Percentiles rank a stretch among this genome's conserved stretches.
Conservation (phyloP, 1,284 basidiomycete species). For the Cryptococcus hybrid region DNA sequence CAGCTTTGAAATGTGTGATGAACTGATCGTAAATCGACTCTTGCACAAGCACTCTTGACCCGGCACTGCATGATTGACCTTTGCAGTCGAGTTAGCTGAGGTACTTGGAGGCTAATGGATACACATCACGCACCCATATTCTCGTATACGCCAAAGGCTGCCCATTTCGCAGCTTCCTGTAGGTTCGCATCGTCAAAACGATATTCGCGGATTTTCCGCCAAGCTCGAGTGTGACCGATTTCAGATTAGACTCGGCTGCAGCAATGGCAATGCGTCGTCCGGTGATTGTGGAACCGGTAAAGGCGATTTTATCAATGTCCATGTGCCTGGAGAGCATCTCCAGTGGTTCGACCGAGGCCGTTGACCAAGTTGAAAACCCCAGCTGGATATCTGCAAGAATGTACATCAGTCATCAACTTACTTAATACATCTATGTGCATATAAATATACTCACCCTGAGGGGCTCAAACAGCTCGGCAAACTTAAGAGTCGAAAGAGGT, state of each 20-base stretch:
- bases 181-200: slow-evolving; percentile 54
- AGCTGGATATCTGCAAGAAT: slow-evolving; percentile 68
- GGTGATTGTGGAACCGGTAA: slow-evolving; percentile 65
- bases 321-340: slow-evolving; percentile 73
- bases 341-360: slow-evolving; percentile 77
- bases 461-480: neutral
- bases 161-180: slow-evolving; percentile 69
- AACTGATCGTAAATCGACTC: slow-evolving; percentile 79
- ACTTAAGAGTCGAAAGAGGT: slow-evolving; percentile 61
- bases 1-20: slow-evolving; percentile 61
- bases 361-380: slow-evolving; percentile 87
- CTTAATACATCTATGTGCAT: neutral
- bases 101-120: too few species aligned
- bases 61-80: slow-evolving; percentile 52
- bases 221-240: slow-evolving; percentile 52
- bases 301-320: slow-evolving; percentile 71
- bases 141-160: slow-evolving; percentile 41
- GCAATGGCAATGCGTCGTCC: slow-evolving; percentile 83
- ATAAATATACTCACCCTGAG: neutral
- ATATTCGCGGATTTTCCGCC: slow-evolving; percentile 57
- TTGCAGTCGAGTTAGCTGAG: slow-evolving; percentile 3
- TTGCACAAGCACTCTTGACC: slow-evolving; percentile 81
- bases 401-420: slow-evolving; percentile 18
- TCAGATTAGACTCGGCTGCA: slow-evolving; percentile 61
- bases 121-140: slow-evolving; percentile 4